These are phyloP conservation scores for Aspergillus sojae DNA, from an alignment of 2,329 filamentous ascomycete species.

Conservation along the genomic window DNA sequence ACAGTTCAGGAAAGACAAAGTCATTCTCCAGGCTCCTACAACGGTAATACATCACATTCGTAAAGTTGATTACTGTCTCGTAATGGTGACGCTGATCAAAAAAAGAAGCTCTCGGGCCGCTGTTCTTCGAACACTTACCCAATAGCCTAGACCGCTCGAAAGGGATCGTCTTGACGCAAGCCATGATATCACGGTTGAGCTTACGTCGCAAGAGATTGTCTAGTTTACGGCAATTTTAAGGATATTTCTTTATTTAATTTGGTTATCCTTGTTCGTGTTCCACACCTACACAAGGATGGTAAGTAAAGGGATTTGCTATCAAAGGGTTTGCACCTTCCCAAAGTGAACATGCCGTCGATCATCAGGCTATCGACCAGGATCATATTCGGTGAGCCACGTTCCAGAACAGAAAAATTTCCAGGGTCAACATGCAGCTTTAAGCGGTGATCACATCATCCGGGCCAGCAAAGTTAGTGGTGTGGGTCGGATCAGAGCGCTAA, in stretches of 20 bases:
- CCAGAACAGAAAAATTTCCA: slow-evolving; percentile 21
- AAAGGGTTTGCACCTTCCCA: not conserved
- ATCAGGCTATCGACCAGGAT: slow-evolving; percentile 2
- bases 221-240: not conserved
- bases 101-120: slow-evolving; percentile 7
- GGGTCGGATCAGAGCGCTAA: slow-evolving; percentile 13
- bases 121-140: slow-evolving; percentile 1
- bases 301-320: not conserved
- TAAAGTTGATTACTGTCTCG: slow-evolving; percentile 1
- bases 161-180: slow-evolving; percentile 20
- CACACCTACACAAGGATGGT: not conserved
- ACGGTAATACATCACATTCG: slow-evolving; percentile 2
- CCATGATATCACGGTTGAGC: slow-evolving; percentile 21
- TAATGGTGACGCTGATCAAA: slow-evolving; percentile 12
- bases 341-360: slow-evolving; percentile 9
- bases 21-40: slow-evolving; percentile 1
- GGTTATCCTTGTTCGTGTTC: not conserved
- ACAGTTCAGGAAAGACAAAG: slow-evolving; percentile 3
- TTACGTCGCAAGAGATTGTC: not conserved
- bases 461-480: slow-evolving; percentile 22
- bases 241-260: not conserved
- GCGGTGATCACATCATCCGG: slow-evolving; percentile 23
- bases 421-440: slow-evolving; percentile 19
- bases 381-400: slow-evolving; percentile 25
- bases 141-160: slow-evolving; percentile 11